These are phyloP conservation scores for Blastobotrys malaysiensis DNA, from an alignment of 1,139 yeast genomes.

Conservation along the genomic window DNA sequence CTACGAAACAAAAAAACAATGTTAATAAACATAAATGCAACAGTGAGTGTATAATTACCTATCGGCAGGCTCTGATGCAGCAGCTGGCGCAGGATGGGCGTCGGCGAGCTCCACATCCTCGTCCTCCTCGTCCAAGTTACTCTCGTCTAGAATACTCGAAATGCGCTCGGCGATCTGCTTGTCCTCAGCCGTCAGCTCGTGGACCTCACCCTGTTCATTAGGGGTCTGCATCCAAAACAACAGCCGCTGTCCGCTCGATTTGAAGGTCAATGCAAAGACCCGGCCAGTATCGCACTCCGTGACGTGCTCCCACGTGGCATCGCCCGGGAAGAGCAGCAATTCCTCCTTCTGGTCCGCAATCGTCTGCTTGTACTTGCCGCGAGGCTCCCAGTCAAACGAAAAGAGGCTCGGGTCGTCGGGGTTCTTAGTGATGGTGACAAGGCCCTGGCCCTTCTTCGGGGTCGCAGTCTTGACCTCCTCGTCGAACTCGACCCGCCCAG, in stretches of 20 bases:
- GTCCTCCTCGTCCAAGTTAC: conserved; percentile 39
- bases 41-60: conserved; percentile 8
- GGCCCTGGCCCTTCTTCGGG: conserved; percentile 74
- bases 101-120: conserved; percentile 4
- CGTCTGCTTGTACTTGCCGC: conserved; percentile 32
- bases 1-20: background rate
- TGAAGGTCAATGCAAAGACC: conserved; percentile 74
- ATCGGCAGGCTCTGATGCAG: conserved; percentile 7
- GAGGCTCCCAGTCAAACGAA: conserved; percentile 58
- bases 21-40: background rate
- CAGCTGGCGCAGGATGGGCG: conserved; percentile 3
- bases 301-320: conserved; percentile 76
- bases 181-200: conserved; percentile 61
- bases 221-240: conserved; percentile 90
- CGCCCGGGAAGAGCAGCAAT: conserved; percentile 84
- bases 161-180: conserved; percentile 48
- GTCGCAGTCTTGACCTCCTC: conserved; percentile 65
- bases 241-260: conserved; percentile 76
- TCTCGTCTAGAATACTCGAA: conserved; percentile 44
- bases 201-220: conserved; percentile 48
- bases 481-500: conserved; percentile 77
- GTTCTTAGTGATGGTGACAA: conserved; percentile 57
- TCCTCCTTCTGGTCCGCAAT: conserved; percentile 46
- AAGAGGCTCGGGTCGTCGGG: conserved; percentile 52
- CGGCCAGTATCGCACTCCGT: conserved; percentile 76